Percentiles rank a stretch among this genome's conserved stretches.
Conservation (phyloP, 2,329 filamentous ascomycete species). For the Sporothrix euskadiensis region DNA sequence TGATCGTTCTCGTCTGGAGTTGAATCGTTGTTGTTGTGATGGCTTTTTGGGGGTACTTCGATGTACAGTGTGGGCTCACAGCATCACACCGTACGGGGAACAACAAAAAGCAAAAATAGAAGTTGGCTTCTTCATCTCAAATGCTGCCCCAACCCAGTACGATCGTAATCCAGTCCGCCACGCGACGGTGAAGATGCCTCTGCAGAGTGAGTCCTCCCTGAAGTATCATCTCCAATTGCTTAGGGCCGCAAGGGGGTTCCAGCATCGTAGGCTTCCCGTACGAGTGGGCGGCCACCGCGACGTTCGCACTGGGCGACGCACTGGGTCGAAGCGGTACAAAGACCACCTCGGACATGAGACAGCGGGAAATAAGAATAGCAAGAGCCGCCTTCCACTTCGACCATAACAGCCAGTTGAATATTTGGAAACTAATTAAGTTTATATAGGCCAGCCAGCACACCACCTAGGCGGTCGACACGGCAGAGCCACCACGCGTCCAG, state of each 20-base stretch:
- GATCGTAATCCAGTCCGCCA: slow-evolving; percentile 70
- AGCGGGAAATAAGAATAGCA: slow-evolving; percentile 49
- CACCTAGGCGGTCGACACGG: slow-evolving; percentile 16
- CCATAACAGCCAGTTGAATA: slow-evolving; percentile 32
- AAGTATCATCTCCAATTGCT: slow-evolving; percentile 68
- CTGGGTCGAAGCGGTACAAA: slow-evolving; percentile 44
- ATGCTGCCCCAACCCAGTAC: slow-evolving; percentile 59
- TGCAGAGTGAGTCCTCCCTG: slow-evolving; percentile 74
- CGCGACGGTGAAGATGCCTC: slow-evolving; percentile 68
- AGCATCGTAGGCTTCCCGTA: slow-evolving; percentile 66
- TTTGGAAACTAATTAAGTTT: not conserved
- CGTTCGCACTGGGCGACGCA: slow-evolving; percentile 68
- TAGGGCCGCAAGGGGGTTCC: slow-evolving; percentile 54
- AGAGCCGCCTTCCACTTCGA: slow-evolving; percentile 39
- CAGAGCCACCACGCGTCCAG: not conserved
- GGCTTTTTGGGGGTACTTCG: not conserved
- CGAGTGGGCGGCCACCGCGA: slow-evolving; percentile 66
- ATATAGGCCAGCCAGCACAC: slow-evolving; percentile 19
- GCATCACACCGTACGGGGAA: not conserved
- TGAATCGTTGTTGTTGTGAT: not conserved
- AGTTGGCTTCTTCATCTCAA: slow-evolving; percentile 57
- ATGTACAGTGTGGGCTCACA: not conserved
- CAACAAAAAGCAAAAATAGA: slow-evolving; percentile 37
- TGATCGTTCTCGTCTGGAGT: not conserved
- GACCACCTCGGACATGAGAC: slow-evolving; percentile 54